These are phyloP conservation scores for Pseudopithomyces maydicus DNA, from an alignment of 2,329 filamentous ascomycete species.

Conservation along the genomic window DNA sequence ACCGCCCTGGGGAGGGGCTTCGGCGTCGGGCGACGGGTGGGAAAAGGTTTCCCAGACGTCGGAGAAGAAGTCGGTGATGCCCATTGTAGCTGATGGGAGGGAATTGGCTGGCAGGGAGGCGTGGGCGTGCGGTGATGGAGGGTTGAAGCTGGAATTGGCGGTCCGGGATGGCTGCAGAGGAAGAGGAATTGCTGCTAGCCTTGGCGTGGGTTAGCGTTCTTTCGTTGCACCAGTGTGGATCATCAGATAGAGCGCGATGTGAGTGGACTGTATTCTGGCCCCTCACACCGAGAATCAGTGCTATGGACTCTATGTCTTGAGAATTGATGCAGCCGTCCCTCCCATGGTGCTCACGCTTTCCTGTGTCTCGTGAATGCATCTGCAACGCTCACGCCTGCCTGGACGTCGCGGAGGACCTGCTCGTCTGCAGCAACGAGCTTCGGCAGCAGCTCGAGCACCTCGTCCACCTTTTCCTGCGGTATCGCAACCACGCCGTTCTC, in stretches of 20 bases:
- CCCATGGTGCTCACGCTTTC: background rate
- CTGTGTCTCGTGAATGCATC: conserved; percentile 68
- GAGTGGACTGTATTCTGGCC: conserved; percentile 1
- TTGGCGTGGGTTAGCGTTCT: conserved; percentile 7
- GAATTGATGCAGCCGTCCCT: background rate
- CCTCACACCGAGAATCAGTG: background rate
- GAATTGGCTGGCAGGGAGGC: conserved; percentile 35
- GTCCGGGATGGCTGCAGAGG: conserved; percentile 5
- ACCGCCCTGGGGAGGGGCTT: conserved; percentile 51
- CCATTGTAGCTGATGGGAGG: conserved; percentile 54
- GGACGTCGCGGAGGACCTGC: conserved; percentile 62
- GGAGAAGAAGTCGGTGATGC: conserved; percentile 67
- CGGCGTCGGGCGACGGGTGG: conserved; percentile 51
- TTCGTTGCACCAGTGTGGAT: background rate
- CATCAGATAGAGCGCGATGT: background rate
- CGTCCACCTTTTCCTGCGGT: conserved; percentile 63
- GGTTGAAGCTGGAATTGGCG: conserved; percentile 21
- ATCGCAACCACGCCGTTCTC: conserved; percentile 72
- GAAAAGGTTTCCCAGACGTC: conserved; percentile 69
- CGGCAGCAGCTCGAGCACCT: conserved; percentile 64
- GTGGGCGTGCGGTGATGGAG: conserved; percentile 27
- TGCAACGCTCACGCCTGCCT: conserved; percentile 63
- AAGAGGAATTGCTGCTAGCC: conserved; percentile 13
- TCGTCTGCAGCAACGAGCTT: conserved; percentile 50
- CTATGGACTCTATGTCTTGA: background rate